Evolutionary conservation across 768 basidiomycete genomes (phyloP).

Genomic region (Suillus lakei): DNA sequence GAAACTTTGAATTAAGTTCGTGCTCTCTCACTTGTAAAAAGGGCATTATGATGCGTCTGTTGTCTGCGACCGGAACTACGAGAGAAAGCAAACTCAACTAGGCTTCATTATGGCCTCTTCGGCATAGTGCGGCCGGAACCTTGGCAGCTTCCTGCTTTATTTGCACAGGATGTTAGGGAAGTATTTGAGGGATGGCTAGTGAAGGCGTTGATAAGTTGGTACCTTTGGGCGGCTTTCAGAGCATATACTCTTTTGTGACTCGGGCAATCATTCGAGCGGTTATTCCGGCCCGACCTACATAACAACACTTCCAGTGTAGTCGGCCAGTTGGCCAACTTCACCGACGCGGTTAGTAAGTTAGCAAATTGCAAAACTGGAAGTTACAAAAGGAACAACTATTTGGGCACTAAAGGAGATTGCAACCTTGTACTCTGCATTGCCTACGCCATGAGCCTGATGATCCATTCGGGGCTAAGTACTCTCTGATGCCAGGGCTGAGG

Average conservation of each 20-base stretch:
- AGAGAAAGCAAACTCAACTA: constrained; percentile 69
- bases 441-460: constrained; percentile 76
- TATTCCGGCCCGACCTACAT: no score
- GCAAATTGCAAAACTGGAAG: not conserved
- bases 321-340: not conserved
- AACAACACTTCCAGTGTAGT: no score
- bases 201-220: constrained; percentile 28
- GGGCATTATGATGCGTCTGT: constrained; percentile 53
- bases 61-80: constrained; percentile 86
- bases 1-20: constrained; percentile 52
- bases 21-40: not conserved
- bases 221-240: not conserved
- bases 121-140: constrained; percentile 57
- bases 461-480: constrained; percentile 56
- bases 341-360: not conserved
- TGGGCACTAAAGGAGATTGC: constrained; percentile 27
- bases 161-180: constrained; percentile 36
- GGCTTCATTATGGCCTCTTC: constrained; percentile 37
- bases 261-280: not conserved
- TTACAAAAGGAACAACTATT: not conserved
- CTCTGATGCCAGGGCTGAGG: not conserved
- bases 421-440: constrained; percentile 83
- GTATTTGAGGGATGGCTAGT: constrained; percentile 49
- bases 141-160: constrained; percentile 54
- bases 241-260: not conserved